A percentile compares a stretch with the other conserved stretches of the same genome.
phyloP scores from a whole-genome alignment of 495 filamentous ascomycete genomes.

The Penicillium odoratum region DNA sequence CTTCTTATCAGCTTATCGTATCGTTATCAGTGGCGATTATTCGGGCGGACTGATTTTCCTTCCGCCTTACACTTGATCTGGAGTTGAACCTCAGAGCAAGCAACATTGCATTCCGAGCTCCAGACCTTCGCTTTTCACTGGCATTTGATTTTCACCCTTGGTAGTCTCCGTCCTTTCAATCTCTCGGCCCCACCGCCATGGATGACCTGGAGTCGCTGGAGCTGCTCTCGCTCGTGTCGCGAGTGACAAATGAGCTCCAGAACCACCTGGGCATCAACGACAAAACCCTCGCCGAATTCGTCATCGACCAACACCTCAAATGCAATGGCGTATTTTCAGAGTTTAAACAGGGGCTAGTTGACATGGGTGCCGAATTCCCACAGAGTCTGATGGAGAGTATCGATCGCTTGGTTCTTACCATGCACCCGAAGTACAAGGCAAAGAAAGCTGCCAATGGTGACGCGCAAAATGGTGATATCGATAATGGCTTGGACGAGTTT shows the following conservation, averaged over 20 bases:
- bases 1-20: constrained; percentile 24
- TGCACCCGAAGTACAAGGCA: constrained; percentile 83
- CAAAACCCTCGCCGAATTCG: constrained; percentile 92
- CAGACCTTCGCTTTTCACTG: not conserved
- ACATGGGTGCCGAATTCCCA: constrained; percentile 84
- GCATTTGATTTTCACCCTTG: not conserved
- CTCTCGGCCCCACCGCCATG: constrained; percentile 51
- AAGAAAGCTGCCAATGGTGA: constrained; percentile 32
- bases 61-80: constrained; percentile 18
- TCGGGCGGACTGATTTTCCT: constrained; percentile 46
- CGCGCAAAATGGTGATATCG: constrained; percentile 15
- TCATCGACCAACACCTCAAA: constrained; percentile 86
- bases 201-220: constrained; percentile 90
- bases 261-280: constrained; percentile 93
- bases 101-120: not conserved
- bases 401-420: constrained; percentile 80
- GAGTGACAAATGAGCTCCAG: constrained; percentile 89
- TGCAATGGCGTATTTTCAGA: constrained; percentile 59
- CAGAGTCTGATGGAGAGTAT: constrained; percentile 87
- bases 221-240: constrained; percentile 88
- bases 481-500: constrained; percentile 39
- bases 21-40: constrained; percentile 46
- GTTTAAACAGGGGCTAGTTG: constrained; percentile 69
- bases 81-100: not conserved
- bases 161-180: constrained; percentile 2